A percentile compares a stretch with the other conserved stretches of the same genome.
These are phyloP conservation scores for Hericium rajendrae DNA, from an alignment of 768 basidiomycete species.

Conservation along the genomic window DNA sequence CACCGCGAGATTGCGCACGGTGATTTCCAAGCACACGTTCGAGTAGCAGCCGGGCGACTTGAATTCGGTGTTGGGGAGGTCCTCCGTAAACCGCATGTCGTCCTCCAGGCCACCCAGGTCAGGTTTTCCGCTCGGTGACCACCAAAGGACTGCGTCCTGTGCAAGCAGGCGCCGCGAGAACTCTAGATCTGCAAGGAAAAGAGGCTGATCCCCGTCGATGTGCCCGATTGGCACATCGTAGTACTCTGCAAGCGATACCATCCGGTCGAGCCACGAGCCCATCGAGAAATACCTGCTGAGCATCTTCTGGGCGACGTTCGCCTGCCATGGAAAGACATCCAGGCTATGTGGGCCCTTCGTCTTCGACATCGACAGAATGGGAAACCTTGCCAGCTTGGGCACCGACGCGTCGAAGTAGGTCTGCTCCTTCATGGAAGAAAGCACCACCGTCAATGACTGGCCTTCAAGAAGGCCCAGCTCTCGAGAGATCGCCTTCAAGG, in stretches of 20 bases:
- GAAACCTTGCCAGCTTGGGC: slow-evolving; percentile 73
- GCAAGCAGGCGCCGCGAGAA: slow-evolving; percentile 81
- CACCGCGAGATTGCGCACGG: slow-evolving; percentile 86
- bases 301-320: slow-evolving; percentile 75
- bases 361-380: slow-evolving; percentile 80
- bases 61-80: slow-evolving; percentile 79
- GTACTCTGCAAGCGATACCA: slow-evolving; percentile 74
- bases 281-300: slow-evolving; percentile 70
- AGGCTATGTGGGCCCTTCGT: slow-evolving; percentile 63
- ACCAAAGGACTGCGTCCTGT: slow-evolving; percentile 93
- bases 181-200: slow-evolving; percentile 82
- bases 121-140: slow-evolving; percentile 82
- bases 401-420: slow-evolving; percentile 69
- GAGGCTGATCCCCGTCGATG: slow-evolving; percentile 80
- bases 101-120: slow-evolving; percentile 92
- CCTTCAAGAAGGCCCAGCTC: slow-evolving; percentile 74
- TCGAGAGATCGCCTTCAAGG: slow-evolving; percentile 78
- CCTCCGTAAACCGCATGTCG: slow-evolving; percentile 68
- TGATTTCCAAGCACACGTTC: slow-evolving; percentile 87
- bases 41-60: slow-evolving; percentile 77
- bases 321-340: slow-evolving; percentile 86
- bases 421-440: slow-evolving; percentile 82
- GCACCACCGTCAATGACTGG: slow-evolving; percentile 62
- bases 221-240: slow-evolving; percentile 92
- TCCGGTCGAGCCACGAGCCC: slow-evolving; percentile 71